Evolutionary conservation across 2,329 filamentous ascomycete species (phyloP).

Genomic region (Capronia coronata): DNA sequence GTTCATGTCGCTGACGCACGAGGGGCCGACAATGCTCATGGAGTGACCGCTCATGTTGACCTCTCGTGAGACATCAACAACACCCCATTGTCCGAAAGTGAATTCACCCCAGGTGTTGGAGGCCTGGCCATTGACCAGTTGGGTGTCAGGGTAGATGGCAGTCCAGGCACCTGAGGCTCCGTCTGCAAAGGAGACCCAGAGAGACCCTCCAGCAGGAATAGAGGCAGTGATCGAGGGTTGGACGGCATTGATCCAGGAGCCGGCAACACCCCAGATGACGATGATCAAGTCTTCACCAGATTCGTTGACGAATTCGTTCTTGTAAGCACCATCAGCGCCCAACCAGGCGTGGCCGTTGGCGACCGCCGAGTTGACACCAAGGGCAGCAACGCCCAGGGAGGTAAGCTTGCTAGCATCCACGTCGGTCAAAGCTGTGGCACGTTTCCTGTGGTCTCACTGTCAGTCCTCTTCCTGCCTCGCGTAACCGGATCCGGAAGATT

Average conservation of each 20-base stretch:
- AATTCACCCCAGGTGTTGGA: constrained; percentile 28
- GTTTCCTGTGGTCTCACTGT: constrained; percentile 18
- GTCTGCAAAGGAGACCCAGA: constrained; percentile 24
- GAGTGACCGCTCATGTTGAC: constrained; percentile 28
- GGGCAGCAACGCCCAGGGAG: constrained; percentile 17
- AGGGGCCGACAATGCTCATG: constrained; percentile 25
- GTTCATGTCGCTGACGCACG: constrained; percentile 27
- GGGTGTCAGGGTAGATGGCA: constrained; percentile 24
- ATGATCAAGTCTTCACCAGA: constrained; percentile 27
- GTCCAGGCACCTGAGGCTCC: constrained; percentile 26
- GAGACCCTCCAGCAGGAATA: constrained; percentile 10
- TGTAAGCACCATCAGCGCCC: constrained; percentile 22
- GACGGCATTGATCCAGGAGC: constrained; percentile 28
- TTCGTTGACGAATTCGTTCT: constrained; percentile 26
- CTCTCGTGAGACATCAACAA: constrained; percentile 27
- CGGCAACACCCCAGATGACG: constrained; percentile 25
- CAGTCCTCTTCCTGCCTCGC: constrained; percentile 12
- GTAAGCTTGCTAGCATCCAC: constrained; percentile 18
- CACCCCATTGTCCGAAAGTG: constrained; percentile 26
- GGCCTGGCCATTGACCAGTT: constrained; percentile 26
- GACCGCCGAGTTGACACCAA: constrained; percentile 23
- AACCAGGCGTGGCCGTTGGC: constrained; percentile 22
- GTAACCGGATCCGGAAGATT: not conserved
- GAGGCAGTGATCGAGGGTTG: constrained; percentile 26
- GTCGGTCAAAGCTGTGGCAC: constrained; percentile 19